Percentiles rank a stretch among this genome's conserved stretches.
Evolutionary conservation across 371 early-diverging fungal species (phyloP).

Genomic region (Mucor circinelloides): DNA sequence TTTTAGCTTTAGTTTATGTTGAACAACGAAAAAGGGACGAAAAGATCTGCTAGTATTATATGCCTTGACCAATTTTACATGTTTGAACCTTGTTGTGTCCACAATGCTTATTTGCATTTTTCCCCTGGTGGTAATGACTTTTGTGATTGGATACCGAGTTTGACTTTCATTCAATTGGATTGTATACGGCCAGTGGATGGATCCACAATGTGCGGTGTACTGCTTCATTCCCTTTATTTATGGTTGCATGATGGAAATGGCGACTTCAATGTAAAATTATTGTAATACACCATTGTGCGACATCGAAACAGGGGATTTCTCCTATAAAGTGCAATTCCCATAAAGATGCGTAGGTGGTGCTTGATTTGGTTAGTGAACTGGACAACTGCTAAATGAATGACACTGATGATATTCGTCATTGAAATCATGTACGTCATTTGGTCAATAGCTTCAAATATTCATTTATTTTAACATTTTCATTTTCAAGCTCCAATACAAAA

Average conservation of each 20-base stretch:
- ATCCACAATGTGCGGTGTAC: background rate
- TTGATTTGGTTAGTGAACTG: background rate
- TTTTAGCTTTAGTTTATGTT: background rate
- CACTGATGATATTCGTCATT: background rate
- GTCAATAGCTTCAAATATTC: background rate
- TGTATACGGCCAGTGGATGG: background rate
- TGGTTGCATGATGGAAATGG: background rate
- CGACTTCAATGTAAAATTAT: background rate
- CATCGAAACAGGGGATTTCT: background rate
- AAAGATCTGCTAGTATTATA: no score
- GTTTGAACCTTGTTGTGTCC: no score
- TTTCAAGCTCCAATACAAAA: slow-evolving; percentile 5
- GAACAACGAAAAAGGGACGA: no score
- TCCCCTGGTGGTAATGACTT: no score
- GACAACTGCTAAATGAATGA: background rate
- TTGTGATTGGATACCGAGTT: no score
- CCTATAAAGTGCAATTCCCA: background rate
- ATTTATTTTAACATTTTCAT: background rate
- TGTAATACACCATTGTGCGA: background rate
- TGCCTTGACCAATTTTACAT: no score
- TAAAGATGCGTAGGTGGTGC: background rate
- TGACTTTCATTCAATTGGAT: background rate
- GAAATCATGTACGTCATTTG: slow-evolving; percentile 1
- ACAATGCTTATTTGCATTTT: no score
- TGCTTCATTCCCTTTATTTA: background rate